Percentiles rank a stretch among this genome's conserved stretches.
Evolutionary conservation across 768 basidiomycete genomes (phyloP).

Genomic region (Dioszegia hungarica): DNA sequence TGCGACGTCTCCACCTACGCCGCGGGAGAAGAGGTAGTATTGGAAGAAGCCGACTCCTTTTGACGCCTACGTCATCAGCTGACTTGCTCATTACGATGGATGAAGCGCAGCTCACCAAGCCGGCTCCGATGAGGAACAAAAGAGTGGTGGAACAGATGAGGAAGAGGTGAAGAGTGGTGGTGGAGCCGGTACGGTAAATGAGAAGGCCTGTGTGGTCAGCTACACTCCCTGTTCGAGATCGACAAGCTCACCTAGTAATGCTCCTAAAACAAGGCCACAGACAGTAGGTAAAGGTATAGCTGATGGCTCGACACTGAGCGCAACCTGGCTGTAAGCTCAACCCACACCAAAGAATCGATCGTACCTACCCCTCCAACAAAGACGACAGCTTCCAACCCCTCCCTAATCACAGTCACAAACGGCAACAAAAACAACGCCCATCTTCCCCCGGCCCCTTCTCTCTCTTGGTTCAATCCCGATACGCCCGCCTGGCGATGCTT

Average conservation of each 20-base stretch:
- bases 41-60: constrained; percentile 71
- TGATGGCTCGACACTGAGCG: constrained; percentile 71
- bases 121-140: constrained; percentile 87
- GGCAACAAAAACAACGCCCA: constrained; percentile 89
- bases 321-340: constrained; percentile 51
- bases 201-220: constrained; percentile 29
- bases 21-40: constrained; percentile 51
- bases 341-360: no score
- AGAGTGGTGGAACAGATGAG: constrained; percentile 87
- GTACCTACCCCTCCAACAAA: constrained; percentile 75
- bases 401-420: constrained; percentile 83
- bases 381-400: constrained; percentile 88
- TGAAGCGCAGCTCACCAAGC: constrained; percentile 59
- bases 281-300: constrained; percentile 89
- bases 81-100: background rate
- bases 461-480: background rate
- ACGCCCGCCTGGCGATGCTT: constrained; percentile 15
- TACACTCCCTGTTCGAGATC: background rate
- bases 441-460: constrained; percentile 58
- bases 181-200: constrained; percentile 47
- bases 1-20: constrained; percentile 63
- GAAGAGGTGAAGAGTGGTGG: constrained; percentile 72
- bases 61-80: constrained; percentile 47
- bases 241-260: constrained; percentile 58
- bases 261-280: constrained; percentile 72